Evolutionary conservation across 768 basidiomycete species (phyloP), one percentile per base, ranked within the genome.

Genomic region (Rhodotorula taiwanensis): DNA sequence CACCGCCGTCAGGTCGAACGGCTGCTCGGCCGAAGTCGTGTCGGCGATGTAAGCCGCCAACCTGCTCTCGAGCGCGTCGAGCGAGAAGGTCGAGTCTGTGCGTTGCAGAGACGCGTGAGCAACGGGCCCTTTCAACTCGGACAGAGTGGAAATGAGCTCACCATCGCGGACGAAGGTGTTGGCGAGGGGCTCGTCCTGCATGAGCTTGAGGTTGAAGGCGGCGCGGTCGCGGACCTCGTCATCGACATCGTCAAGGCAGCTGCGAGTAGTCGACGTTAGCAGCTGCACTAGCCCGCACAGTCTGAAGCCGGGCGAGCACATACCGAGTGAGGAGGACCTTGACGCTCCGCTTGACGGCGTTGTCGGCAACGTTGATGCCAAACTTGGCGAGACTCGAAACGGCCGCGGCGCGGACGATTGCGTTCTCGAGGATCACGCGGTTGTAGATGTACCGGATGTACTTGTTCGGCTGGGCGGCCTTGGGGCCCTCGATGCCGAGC

Each of bases 401-500:
- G 28, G 95, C 95, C 2, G 95, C 95, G 25, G 95, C 94, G 66
- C 95, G 82, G 54, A 99, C 95, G 50, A 93, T 92, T 9, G 95
- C 91, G 71, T 98, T 99, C 78, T 99, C 95, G 72, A 99, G 79
- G 21, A 99, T 92, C 28, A 99, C 95, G 33, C 95, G 91, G 78
- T 99, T 99, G 78, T 99, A 99, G 74, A 99, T 99, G 80, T 93
- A 98, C 48, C 95, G 88, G 75, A 99, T 99, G 75, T 94, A 99
- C 78, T 97, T 98, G 55, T 90, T 86, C 16, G 95, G 95, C 76
- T 95, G 88, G n/a, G 87, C 85, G 33, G 93, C 86, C 75, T 89
- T 89, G 36, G 95, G 94, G 15, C 94, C 95, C 77, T 99, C 95
- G 61, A 92, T 82, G 39, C 95, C 95, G 51, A 99, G 84, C 42